A percentile compares a stretch with the other conserved stretches of the same genome.
These are phyloP conservation scores for Paracoccidioides lutzii DNA, from an alignment of 2,329 filamentous ascomycete genomes.

Conservation along the genomic window DNA sequence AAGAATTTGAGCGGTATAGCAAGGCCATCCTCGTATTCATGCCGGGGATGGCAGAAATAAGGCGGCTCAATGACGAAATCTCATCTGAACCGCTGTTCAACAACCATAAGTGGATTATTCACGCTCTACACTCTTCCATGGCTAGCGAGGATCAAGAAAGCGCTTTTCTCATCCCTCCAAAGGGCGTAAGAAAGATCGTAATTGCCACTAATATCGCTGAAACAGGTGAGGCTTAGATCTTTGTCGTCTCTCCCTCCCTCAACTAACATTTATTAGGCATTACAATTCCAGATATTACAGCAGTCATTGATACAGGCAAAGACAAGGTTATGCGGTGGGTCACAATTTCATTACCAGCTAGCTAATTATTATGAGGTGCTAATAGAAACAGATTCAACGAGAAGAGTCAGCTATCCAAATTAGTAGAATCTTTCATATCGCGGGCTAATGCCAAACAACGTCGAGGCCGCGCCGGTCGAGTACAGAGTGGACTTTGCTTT, in stretches of 20 bases:
- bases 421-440: constrained; percentile 92
- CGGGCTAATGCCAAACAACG: constrained; percentile 91
- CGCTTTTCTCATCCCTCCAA: constrained; percentile 74
- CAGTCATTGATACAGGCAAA: constrained; percentile 91
- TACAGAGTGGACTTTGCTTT: constrained; percentile 89
- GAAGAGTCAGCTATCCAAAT: constrained; percentile 71
- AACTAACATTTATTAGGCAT: constrained; percentile 38
- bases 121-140: constrained; percentile 86
- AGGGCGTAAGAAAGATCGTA: constrained; percentile 79
- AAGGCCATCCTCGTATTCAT: constrained; percentile 90
- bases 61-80: constrained; percentile 75
- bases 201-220: constrained; percentile 97
- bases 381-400: constrained; percentile 62
- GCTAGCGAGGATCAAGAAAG: constrained; percentile 93
- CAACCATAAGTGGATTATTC: constrained; percentile 64
- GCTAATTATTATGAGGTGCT: neutral
- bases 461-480: constrained; percentile 83
- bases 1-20: constrained; percentile 57
- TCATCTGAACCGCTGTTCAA: constrained; percentile 59
- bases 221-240: constrained; percentile 46
- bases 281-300: constrained; percentile 94
- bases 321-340: constrained; percentile 72
- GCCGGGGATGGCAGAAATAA: constrained; percentile 86
- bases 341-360: constrained; percentile 1
- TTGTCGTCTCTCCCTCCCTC: neutral